Conservation (phyloP, 2,329 filamentous ascomycete genomes). For the Zasmidium citrigriseum region DNA sequence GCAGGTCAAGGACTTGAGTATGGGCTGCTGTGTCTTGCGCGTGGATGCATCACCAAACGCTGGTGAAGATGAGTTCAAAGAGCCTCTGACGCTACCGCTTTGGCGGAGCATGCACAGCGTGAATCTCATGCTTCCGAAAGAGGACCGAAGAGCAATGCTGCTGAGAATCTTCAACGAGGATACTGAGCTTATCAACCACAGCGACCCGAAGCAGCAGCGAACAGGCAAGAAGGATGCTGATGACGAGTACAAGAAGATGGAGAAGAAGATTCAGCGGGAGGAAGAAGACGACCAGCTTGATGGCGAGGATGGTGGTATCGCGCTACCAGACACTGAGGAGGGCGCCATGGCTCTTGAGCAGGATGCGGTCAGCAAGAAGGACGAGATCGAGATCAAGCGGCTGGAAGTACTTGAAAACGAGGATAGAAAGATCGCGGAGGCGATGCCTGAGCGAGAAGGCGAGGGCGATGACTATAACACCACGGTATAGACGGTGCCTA, state of each 20-base stretch:
- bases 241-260: slow-evolving; percentile 15
- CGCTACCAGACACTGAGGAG: slow-evolving; percentile 21
- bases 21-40: slow-evolving; percentile 89
- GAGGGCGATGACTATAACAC: slow-evolving; percentile 50
- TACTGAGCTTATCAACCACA: slow-evolving; percentile 74
- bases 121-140: slow-evolving; percentile 98
- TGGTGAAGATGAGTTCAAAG: slow-evolving; percentile 57
- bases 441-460: slow-evolving; percentile 46
- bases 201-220: slow-evolving; percentile 25
- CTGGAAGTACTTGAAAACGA: slow-evolving; percentile 42
- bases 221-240: slow-evolving; percentile 19
- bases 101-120: slow-evolving; percentile 92
- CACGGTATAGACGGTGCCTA: slow-evolving; percentile 40
- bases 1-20: slow-evolving; percentile 73
- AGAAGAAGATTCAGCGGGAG: slow-evolving; percentile 18
- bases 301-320: slow-evolving; percentile 8
- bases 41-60: slow-evolving; percentile 50
- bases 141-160: slow-evolving; percentile 88
- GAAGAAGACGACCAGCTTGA: slow-evolving; percentile 14
- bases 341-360: slow-evolving; percentile 34
- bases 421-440: slow-evolving; percentile 40
- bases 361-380: slow-evolving; percentile 43
- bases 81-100: slow-evolving; percentile 84
- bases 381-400: slow-evolving; percentile 40
- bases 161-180: slow-evolving; percentile 88